Conservation (phyloP, 805 yeast genomes). For the Candida schatavii region DNA sequence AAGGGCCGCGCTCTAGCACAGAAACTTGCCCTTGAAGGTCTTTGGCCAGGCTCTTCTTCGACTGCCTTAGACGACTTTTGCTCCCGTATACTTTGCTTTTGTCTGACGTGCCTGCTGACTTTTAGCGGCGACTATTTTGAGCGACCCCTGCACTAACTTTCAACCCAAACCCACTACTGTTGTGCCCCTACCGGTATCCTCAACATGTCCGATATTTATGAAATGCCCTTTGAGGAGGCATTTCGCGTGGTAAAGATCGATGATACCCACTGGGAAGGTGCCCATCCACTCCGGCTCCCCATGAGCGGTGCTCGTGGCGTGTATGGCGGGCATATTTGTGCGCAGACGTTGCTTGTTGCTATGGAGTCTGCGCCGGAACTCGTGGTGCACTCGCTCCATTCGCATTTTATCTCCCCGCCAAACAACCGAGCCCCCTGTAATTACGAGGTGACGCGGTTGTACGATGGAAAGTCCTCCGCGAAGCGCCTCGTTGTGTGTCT, state of each 20-base stretch:
- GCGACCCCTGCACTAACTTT: no score
- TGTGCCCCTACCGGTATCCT: no score
- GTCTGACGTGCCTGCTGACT: no score
- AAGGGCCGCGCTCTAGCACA: no score
- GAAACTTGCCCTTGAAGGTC: no score
- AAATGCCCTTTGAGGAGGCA: conserved; percentile 26
- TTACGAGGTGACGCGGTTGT: conserved; percentile 52
- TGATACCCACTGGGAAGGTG: conserved; percentile 30
- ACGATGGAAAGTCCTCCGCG: conserved; percentile 51
- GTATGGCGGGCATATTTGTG: conserved; percentile 69
- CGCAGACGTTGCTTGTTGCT: conserved; percentile 63
- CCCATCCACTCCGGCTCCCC: conserved; percentile 33
- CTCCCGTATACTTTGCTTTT: no score
- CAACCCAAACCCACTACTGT: no score
- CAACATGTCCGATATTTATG: background rate
- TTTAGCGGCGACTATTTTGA: no score
- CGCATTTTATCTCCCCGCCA: conserved; percentile 60
- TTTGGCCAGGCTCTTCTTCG: no score
- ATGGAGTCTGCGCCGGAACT: conserved; percentile 40
- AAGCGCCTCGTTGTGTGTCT: conserved; percentile 53
- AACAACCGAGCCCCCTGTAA: conserved; percentile 41
- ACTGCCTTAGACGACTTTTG: no score
- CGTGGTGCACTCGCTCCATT: conserved; percentile 61
- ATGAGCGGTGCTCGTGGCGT: conserved; percentile 56
- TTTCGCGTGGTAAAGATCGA: conserved; percentile 23